These are phyloP conservation scores for Datura wrightii DNA, from an alignment of 257 asterid genomes.

Conservation along the genomic window DNA sequence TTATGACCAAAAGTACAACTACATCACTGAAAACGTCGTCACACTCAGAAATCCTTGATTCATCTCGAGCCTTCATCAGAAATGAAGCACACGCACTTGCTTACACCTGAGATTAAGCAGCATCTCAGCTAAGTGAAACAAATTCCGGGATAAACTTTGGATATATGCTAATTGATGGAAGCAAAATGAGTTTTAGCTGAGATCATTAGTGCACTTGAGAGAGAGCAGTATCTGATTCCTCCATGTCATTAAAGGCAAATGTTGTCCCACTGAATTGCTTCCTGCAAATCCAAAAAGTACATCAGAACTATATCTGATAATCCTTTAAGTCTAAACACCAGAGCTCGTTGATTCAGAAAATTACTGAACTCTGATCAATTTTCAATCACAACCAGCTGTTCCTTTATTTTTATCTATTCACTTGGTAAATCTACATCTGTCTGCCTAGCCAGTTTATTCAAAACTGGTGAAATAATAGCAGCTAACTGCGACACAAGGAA, in stretches of 20 bases:
- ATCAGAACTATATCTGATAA: neutral
- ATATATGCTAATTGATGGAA: neutral
- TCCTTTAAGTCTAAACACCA: neutral
- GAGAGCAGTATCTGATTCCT: conserved; percentile 64
- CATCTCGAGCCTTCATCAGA: neutral
- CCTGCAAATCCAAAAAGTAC: conserved; percentile 45
- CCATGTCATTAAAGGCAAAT: conserved; percentile 50
- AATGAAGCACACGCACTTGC: neutral
- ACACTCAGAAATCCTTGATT: neutral
- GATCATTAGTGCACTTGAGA: conserved; percentile 55
- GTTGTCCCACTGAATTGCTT: conserved; percentile 42
- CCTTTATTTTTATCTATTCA: neutral
- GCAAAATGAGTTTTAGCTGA: conserved; percentile 11
- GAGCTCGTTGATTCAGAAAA: neutral
- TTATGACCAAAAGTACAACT: neutral
- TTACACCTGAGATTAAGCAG: conserved; percentile 7
- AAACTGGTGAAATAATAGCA: neutral
- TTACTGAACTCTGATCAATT: neutral
- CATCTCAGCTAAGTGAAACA: neutral
- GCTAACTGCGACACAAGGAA: neutral
- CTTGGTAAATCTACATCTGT: neutral
- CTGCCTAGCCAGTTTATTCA: neutral
- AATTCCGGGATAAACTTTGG: neutral
- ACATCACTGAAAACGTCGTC: neutral
- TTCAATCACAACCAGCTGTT: neutral